These are phyloP conservation scores for Neurospora tetraspora DNA, from an alignment of 495 filamentous ascomycete species.

Conservation along the genomic window DNA sequence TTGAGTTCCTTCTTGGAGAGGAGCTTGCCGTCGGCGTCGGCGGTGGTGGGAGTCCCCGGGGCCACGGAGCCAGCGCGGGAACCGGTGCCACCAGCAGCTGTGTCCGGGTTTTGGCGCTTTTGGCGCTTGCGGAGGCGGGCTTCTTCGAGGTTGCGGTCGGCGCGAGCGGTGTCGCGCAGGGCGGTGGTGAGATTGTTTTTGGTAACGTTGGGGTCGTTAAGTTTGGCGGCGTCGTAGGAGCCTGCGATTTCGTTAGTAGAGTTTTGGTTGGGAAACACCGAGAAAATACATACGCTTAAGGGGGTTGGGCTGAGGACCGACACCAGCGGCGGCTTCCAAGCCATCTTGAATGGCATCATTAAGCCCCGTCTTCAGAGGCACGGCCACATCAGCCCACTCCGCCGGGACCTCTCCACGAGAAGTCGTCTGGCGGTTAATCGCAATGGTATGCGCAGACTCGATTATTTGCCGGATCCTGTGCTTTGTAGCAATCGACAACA, in stretches of 20 bases:
- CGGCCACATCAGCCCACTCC: slow-evolving; percentile 60
- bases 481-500: slow-evolving; percentile 66
- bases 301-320: slow-evolving; percentile 41
- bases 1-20: slow-evolving; percentile 50
- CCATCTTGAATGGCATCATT: slow-evolving; percentile 25
- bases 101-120: slow-evolving; percentile 35
- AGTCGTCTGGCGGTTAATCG: slow-evolving; percentile 55
- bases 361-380: slow-evolving; percentile 24
- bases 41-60: slow-evolving; percentile 40
- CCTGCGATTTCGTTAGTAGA: slow-evolving; percentile 7
- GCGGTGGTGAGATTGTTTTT: slow-evolving; percentile 26
- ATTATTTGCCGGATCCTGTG: slow-evolving; percentile 58
- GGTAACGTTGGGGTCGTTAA: slow-evolving; percentile 16
- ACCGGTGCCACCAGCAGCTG: slow-evolving; percentile 12
- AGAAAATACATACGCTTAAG: slow-evolving; percentile 46
- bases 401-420: slow-evolving; percentile 60
- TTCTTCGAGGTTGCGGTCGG: slow-evolving; percentile 40
- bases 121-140: slow-evolving; percentile 36
- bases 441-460: slow-evolving; percentile 57
- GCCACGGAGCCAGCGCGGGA: slow-evolving; percentile 36
- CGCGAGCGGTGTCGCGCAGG: slow-evolving; percentile 24
- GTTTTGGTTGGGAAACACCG: not conserved
- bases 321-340: slow-evolving; percentile 24
- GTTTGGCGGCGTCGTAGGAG: slow-evolving; percentile 14
- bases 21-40: slow-evolving; percentile 34